Base-by-base conservation (phyloP, 257 asterid species). In the Rehmannia glutinosa region DNA sequence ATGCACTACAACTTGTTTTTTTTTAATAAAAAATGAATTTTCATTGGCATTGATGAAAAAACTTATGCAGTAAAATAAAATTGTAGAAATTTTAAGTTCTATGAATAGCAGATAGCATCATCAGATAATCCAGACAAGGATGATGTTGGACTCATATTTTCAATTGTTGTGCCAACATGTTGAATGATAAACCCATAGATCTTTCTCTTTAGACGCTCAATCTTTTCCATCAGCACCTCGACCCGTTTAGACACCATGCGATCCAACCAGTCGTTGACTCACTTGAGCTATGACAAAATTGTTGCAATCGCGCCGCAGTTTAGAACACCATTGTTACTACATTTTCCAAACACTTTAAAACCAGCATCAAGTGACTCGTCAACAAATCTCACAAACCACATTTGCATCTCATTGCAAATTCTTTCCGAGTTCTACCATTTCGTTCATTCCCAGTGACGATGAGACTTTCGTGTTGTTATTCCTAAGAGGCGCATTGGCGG, bases 201-300 rank as follows among this genome's bases (percentile, higher is more conserved):
- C 90, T 90, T 90, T 45, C 84, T 17, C 80, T 83, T 94, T 67
- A 94, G 58, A 32, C 78, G 78, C 78, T 91, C 97, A 8, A 82
- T 80, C 81, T 85, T 94, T 32, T 86, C 88, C 68, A 75, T 46
- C 73, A 93, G 66, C 65, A 73, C 38, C 49, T 78, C 95, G 3
- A 85, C 91, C 52, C 82, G 69, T 52, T 75, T 81, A 3, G 86
- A 77, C 8, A 73, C 91, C 1, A 73, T 76, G 0, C 87, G 82
- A 67, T 90, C 97, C 88, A 88, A 80, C 99, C 99, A 90, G 76
- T 70, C 81, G 58, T 91, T 94, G 62, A 94, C 96, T 60, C 96
- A 84, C 76, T 88, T 94, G 80, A 91, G 70, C 82, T 94, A 96
- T 4, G 97, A 91, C 6, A 90, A 49, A 21, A 90, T 85, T 15